A percentile compares a stretch with the other conserved stretches of the same genome.
Conservation (phyloP, 2,329 filamentous ascomycete genomes). For the Hypoxylon sp. region DNA sequence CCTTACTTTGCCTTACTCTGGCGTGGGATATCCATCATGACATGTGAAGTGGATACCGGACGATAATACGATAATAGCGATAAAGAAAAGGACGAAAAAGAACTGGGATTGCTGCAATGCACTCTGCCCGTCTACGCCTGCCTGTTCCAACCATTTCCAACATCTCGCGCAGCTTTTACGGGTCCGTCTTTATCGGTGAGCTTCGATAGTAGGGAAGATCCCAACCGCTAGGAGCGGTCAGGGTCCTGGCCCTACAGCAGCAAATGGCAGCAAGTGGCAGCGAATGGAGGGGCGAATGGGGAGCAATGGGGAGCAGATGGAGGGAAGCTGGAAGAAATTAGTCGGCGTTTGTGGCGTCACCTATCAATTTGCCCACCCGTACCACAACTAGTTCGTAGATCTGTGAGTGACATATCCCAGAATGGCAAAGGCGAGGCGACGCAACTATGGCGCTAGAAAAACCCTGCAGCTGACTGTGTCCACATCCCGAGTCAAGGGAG, state of each 20-base stretch:
- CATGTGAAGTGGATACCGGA: conserved; percentile 47
- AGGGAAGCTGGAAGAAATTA: conserved; percentile 19
- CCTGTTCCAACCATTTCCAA: conserved; percentile 20
- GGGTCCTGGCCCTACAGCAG: conserved; percentile 24
- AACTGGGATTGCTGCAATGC: conserved; percentile 34
- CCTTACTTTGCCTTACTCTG: conserved; percentile 14
- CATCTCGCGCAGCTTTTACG: conserved; percentile 12
- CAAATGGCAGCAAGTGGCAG: neutral
- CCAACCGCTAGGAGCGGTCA: conserved; percentile 32
- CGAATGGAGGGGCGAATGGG: neutral
- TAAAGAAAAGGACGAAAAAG: conserved; percentile 2
- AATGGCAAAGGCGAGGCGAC: conserved; percentile 41
- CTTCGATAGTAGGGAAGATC: conserved; percentile 28
- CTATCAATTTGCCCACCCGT: conserved; percentile 30
- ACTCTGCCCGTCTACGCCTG: conserved; percentile 15
- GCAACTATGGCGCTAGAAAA: conserved; percentile 42
- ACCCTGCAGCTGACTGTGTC: conserved; percentile 31
- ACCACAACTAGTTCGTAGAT: conserved; percentile 21
- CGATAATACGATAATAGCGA: conserved; percentile 18
- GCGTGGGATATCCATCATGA: conserved; percentile 35
- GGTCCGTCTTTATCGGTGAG: conserved; percentile 36
- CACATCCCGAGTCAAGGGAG: conserved; percentile 36
- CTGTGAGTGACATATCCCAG: conserved; percentile 17
- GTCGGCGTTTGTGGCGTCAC: conserved; percentile 40
- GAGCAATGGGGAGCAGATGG: neutral